Conservation (phyloP, 306 rosid genomes). For the Benincasa hispida region DNA sequence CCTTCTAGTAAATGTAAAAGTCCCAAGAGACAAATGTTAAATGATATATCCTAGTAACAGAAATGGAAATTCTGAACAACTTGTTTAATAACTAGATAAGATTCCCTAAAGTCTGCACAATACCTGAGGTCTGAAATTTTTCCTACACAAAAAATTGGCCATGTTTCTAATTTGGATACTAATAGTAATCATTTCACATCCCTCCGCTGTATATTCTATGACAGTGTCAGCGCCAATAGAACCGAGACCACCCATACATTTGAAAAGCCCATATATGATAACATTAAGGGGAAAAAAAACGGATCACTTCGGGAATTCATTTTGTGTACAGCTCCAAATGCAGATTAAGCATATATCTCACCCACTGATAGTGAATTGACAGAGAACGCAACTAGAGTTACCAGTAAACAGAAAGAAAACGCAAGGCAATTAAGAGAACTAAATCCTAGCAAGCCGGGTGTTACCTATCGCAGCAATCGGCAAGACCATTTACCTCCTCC, state of each 20-base stretch:
- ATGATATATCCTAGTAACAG: neutral
- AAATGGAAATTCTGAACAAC: neutral
- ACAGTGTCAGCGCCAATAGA: neutral
- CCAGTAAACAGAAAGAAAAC: neutral
- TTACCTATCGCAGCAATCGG: slow-evolving; percentile 77
- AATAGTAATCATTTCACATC: neutral
- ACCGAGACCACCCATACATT: neutral
- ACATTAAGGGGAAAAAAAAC: neutral
- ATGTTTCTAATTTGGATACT: neutral
- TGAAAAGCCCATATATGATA: too few species aligned
- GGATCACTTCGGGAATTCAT: neutral
- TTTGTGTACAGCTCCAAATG: neutral
- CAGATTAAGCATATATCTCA: neutral
- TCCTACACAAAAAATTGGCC: neutral
- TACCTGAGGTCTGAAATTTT: neutral
- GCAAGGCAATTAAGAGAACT: neutral
- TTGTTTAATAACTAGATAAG: neutral
- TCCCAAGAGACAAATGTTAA: neutral
- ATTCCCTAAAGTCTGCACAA: neutral
- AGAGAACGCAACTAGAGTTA: neutral
- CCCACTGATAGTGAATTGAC: neutral
- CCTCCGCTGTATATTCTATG: neutral
- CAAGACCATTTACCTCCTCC: slow-evolving; percentile 51
- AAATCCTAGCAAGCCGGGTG: neutral
- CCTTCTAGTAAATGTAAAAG: neutral